Conservation (phyloP, 2,329 filamentous ascomycete genomes). For the Cordyceps cicadae region DNA sequence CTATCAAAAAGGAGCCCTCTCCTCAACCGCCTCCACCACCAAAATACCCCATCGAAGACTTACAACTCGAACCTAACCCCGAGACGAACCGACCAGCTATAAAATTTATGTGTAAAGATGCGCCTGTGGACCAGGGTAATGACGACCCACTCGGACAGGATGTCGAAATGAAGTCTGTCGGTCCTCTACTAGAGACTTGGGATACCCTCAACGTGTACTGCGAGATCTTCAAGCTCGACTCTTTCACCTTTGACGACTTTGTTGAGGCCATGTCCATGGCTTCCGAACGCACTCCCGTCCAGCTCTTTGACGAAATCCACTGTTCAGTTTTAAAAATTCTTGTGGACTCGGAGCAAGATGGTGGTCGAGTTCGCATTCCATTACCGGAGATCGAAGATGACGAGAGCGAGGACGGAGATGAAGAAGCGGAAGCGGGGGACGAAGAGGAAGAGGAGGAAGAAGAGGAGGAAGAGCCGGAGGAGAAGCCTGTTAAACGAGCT, state of each 20-base stretch:
- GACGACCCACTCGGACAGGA: conserved; percentile 28
- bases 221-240: conserved; percentile 87
- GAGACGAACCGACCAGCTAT: conserved; percentile 62
- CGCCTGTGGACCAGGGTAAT: conserved; percentile 41
- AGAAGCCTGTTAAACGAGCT: conserved; percentile 58
- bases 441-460: conserved; percentile 46
- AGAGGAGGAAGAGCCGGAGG: conserved; percentile 62
- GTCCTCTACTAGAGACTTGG: conserved; percentile 82
- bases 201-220: conserved; percentile 98
- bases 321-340: conserved; percentile 84
- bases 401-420: conserved; percentile 57
- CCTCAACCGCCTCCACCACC: conserved; percentile 54
- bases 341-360: conserved; percentile 65
- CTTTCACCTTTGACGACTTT: conserved; percentile 96
- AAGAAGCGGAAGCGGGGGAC: conserved; percentile 48
- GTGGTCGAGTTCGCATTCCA: conserved; percentile 70
- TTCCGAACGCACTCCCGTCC: conserved; percentile 65
- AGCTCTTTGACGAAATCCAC: conserved; percentile 83
- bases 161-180: conserved; percentile 78
- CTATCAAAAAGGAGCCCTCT: conserved; percentile 27
- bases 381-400: conserved; percentile 68
- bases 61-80: conserved; percentile 66
- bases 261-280: conserved; percentile 77
- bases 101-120: conserved; percentile 66
- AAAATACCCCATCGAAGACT: conserved; percentile 93